Conservation (phyloP, 495 filamentous ascomycete genomes). For the Neurospora tetraspora region DNA sequence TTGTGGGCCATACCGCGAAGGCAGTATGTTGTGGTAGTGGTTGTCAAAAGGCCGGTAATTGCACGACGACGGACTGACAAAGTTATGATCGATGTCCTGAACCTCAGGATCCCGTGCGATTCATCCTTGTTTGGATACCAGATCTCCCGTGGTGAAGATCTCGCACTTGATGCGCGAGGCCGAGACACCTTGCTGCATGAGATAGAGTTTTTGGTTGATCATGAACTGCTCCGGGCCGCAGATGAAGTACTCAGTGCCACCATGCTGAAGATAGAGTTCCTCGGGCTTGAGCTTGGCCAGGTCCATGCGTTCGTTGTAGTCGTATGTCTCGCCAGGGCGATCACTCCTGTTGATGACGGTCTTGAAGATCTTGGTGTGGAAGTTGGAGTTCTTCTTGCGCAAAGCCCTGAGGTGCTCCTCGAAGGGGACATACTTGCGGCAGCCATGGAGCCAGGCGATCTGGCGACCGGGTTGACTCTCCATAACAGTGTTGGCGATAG, state of each 20-base stretch:
- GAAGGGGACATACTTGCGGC: slow-evolving; percentile 43
- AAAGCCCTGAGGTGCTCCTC: slow-evolving; percentile 39
- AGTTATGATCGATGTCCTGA: neutral
- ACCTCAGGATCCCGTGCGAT: neutral
- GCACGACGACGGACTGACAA: neutral
- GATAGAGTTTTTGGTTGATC: slow-evolving; percentile 40
- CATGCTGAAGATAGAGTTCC: slow-evolving; percentile 43
- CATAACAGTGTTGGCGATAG: slow-evolving; percentile 53
- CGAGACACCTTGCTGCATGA: slow-evolving; percentile 42
- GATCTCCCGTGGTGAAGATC: slow-evolving; percentile 54
- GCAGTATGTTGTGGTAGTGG: neutral
- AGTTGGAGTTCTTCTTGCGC: slow-evolving; percentile 20
- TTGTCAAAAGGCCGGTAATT: neutral
- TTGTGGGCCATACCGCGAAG: neutral
- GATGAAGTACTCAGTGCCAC: slow-evolving; percentile 52
- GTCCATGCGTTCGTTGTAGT: slow-evolving; percentile 45
- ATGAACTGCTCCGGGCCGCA: slow-evolving; percentile 65
- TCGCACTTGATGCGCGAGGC: slow-evolving; percentile 52
- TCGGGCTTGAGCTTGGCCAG: slow-evolving; percentile 40
- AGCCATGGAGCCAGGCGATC: slow-evolving; percentile 55
- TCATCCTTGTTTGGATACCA: slow-evolving; percentile 12
- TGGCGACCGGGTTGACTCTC: slow-evolving; percentile 32
- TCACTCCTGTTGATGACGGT: slow-evolving; percentile 32
- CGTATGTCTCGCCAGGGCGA: slow-evolving; percentile 44
- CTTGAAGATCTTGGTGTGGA: slow-evolving; percentile 33